Base-by-base conservation (phyloP, 73 alveolate genomes). In the Symbiodinium natans region DNA sequence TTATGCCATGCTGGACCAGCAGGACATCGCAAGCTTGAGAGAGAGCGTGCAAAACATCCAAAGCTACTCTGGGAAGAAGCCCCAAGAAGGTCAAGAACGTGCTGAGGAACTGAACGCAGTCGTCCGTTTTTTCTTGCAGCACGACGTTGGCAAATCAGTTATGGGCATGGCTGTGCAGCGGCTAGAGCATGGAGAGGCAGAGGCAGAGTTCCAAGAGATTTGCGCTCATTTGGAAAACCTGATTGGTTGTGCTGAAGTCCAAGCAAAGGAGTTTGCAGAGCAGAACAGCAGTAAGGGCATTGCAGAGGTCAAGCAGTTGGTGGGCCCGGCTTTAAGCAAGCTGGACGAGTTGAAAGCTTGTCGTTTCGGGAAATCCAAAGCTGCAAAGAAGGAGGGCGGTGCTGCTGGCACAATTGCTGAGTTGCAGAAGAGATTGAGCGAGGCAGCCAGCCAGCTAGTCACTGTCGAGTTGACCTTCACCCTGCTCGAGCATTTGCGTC, bases 81-180 rank as follows among this genome's bases (percentile, higher is more conserved):
- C n/a, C n/a, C n/a, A n/a, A n/a, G n/a, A n/a, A n/a, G n/a, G n/a
- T n/a, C 19, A 46, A 17, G 3, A 21, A 1, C 6, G n/a, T 4
- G 75, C 48, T 15, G 80, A 43, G n/a, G 3, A 19, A 33, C n/a
- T 84, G 33, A 41, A 56, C 42, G 93, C 80, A 13, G 17, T 84
- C 80, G 46, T 25, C 36, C 59, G 80, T 33, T 84, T 84, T 31
- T 84, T 84, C 93, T 46, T 84, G 52, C 93, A 84, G 80, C 93
- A 84, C 19, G 93, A 84, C 48, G 42, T 46, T 21, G 93, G 93
- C 52, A 84, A 84, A n/a, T n/a, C 80, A 9, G n/a, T 84, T 34
- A 23, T 84, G 3, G 77, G 80, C 77, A 43, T 46, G 52, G 93
- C 93, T 31, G 33, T 19, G 9, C 52, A 39, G 19, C 4, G 93